Evolutionary conservation across 495 filamentous ascomycete genomes (phyloP), one percentile per base, ranked within the genome.

Genomic region (Aspergillus steynii): DNA sequence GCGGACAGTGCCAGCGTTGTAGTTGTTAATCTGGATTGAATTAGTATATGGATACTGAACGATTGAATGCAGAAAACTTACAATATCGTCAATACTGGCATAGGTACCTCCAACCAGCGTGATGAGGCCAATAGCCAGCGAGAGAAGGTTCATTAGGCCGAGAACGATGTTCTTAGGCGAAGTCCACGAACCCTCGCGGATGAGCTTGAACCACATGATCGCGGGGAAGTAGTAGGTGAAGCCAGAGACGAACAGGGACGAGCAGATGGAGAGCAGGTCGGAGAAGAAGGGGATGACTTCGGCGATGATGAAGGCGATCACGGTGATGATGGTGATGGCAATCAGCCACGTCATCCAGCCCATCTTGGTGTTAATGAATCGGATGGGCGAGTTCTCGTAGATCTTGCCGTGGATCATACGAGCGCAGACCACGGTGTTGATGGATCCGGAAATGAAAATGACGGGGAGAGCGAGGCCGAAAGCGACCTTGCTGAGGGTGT

Each of bases 401-500:
- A 85, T 59, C 25, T 85, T 79, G 26, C 82, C 81, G 66, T 85
- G 85, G 59, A 90, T 76, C 64, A 88, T 85, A 60, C 85, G 85
- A 29, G 60, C 80, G 8, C 82, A 73, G 29, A 86, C 83, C 1
- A 79, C 81, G 32, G 81, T 82, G 75, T 86, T 86, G 76, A 87
- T 87, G 56, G 80, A 83, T 12, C 85, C 85, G 28, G 82, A 84
- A 72, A 79, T 88, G 75, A 88, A 87, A 69, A 90, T 86, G 61
- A 91, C 87, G 37, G 90, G 90, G 8, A 89, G 68, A 7, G 88
- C 90, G 55, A 92, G 69, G 25, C 89, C 89, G 66, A 87, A 93
- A 2, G 88, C 86, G 42, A 92, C 66, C 65, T 89, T 88, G 61
- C 85, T 83, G 6, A 93, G 67, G 0, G 80, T 29, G 9, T 69